phyloP scores from a whole-genome alignment of 2,329 filamentous ascomycete genomes.

The Proliferodiscus dingleyae region DNA sequence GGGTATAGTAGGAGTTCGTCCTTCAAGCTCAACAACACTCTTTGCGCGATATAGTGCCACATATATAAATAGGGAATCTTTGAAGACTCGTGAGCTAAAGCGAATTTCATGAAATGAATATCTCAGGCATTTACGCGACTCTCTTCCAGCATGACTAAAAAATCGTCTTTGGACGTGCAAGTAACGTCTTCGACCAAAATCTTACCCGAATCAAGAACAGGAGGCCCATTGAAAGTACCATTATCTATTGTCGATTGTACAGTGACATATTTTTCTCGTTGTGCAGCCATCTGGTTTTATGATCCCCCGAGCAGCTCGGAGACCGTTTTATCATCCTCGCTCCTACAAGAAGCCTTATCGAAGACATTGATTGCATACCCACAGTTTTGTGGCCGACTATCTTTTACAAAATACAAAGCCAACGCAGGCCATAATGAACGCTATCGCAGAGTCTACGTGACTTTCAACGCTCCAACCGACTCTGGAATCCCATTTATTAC shows the following conservation, averaged over 20 bases:
- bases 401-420: conserved; percentile 28
- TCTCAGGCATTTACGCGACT: not conserved
- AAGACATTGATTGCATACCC: conserved; percentile 36
- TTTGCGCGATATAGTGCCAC: too few species aligned
- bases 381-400: conserved; percentile 40
- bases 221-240: conserved; percentile 14
- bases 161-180: conserved; percentile 15
- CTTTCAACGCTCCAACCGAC: conserved; percentile 35
- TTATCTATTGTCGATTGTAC: conserved; percentile 42
- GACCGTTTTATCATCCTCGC: conserved; percentile 6
- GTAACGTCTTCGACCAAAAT: conserved; percentile 16
- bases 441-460: conserved; percentile 34
- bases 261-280: conserved; percentile 36
- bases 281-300: conserved; percentile 42
- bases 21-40: too few species aligned
- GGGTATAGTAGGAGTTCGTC: too few species aligned
- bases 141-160: conserved; percentile 4
- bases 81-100: not conserved
- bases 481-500: conserved; percentile 39
- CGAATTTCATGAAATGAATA: not conserved
- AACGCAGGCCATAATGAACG: conserved; percentile 28
- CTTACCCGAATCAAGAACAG: conserved; percentile 14
- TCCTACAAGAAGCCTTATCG: conserved; percentile 28
- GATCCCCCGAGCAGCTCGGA: conserved; percentile 25
- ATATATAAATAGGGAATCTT: not conserved